These are phyloP conservation scores for Tricholomella constricta DNA, from an alignment of 768 basidiomycete genomes.

Conservation along the genomic window DNA sequence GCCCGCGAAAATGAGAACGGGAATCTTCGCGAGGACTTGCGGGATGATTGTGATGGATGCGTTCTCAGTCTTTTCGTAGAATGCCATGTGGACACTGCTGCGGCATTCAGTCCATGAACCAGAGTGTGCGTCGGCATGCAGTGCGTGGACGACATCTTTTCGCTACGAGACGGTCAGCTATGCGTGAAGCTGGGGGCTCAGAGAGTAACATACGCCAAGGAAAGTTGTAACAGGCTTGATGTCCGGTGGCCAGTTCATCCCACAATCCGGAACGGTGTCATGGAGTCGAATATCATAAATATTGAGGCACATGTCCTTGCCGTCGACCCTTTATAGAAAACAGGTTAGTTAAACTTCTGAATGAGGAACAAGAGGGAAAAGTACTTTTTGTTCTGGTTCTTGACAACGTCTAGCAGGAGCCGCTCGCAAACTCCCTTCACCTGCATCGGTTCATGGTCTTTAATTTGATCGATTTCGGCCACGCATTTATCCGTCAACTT, in stretches of 20 bases:
- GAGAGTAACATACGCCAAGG: slow-evolving; percentile 65
- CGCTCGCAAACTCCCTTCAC: slow-evolving; percentile 59
- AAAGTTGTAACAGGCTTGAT: slow-evolving; percentile 74
- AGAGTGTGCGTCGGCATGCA: slow-evolving; percentile 79
- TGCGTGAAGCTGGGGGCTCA: not conserved
- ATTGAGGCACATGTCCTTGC: slow-evolving; percentile 80
- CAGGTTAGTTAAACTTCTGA: not conserved
- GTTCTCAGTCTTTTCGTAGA: slow-evolving; percentile 55
- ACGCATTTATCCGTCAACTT: slow-evolving; percentile 62
- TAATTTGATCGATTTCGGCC: slow-evolving; percentile 40
- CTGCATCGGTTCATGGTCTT: slow-evolving; percentile 55
- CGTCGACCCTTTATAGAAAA: slow-evolving; percentile 56
- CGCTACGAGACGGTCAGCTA: slow-evolving; percentile 50
- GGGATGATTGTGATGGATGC: slow-evolving; percentile 82
- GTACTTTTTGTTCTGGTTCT: slow-evolving; percentile 42
- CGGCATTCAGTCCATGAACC: slow-evolving; percentile 90
- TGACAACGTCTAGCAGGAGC: slow-evolving; percentile 50
- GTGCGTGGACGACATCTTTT: slow-evolving; percentile 72
- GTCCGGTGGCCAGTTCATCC: slow-evolving; percentile 97
- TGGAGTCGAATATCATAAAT: slow-evolving; percentile 94
- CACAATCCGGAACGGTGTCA: slow-evolving; percentile 85
- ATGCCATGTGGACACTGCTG: slow-evolving; percentile 59
- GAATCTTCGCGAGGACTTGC: slow-evolving; percentile 72
- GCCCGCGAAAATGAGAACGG: slow-evolving; percentile 90
- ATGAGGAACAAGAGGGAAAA: slow-evolving; percentile 14